Evolutionary conservation across 83 land plant species (phyloP).

Genomic region (Thuja plicata): DNA sequence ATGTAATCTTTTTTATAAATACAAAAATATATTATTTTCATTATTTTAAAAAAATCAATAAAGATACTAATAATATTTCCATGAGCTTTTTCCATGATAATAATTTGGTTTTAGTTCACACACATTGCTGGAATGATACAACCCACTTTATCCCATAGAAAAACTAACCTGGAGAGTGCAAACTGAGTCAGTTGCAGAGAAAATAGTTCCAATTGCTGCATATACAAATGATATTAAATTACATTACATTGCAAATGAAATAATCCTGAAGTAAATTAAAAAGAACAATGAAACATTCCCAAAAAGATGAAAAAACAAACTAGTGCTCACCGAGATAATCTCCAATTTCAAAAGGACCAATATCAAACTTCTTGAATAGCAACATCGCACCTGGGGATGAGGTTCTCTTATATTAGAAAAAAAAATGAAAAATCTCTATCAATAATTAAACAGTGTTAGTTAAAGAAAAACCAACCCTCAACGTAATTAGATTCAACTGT

Average conservation of each 20-base stretch:
- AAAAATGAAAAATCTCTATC: neutral
- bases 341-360: conserved; percentile 40
- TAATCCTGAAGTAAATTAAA: neutral
- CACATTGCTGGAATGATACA: neutral
- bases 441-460: neutral
- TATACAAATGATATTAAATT: neutral
- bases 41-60: neutral
- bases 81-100: neutral
- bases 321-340: conserved; percentile 54
- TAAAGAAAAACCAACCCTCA: no score
- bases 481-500: neutral
- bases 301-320: neutral
- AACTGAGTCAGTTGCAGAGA: conserved; percentile 78
- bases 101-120: neutral
- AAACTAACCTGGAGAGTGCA: conserved; percentile 72
- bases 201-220: conserved; percentile 73
- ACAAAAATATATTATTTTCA: no score
- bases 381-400: conserved; percentile 35
- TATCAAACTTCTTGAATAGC: conserved; percentile 35
- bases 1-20: no score
- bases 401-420: neutral
- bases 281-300: neutral
- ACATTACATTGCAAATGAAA: neutral
- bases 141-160: neutral
- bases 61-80: no score